Conservation (phyloP, 1,284 basidiomycete genomes). For the Trametes polyzona region DNA sequence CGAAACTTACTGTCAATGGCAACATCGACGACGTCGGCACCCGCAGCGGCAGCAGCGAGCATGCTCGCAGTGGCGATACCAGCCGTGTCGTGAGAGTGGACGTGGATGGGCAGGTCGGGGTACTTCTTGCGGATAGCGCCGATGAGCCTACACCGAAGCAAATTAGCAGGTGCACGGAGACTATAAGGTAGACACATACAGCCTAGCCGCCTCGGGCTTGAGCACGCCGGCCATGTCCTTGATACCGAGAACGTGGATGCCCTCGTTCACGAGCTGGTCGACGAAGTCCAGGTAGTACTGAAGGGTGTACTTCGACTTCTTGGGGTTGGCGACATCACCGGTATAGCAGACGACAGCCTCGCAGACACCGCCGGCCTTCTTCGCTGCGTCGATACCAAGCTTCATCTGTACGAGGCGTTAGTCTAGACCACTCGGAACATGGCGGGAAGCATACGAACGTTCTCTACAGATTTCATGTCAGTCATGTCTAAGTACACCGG, state of each 20-base stretch:
- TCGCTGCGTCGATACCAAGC: constrained; percentile 98
- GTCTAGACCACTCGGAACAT: neutral
- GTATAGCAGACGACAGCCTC: constrained; percentile 99
- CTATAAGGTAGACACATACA: constrained; percentile 54
- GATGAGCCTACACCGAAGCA: constrained; percentile 67
- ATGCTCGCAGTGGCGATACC: constrained; percentile 97
- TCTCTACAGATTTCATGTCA: constrained; percentile 49
- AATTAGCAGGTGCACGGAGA: neutral
- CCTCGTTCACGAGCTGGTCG: constrained; percentile 91
- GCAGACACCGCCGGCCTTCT: constrained; percentile 98
- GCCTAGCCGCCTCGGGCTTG: constrained; percentile 91
- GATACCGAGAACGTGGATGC: constrained; percentile 97
- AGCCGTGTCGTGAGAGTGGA: constrained; percentile 99
- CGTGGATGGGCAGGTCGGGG: constrained; percentile 98
- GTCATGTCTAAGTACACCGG: neutral
- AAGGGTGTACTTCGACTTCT: constrained; percentile 97
- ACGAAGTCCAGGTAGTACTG: constrained; percentile 98
- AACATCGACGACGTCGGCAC: constrained; percentile 97
- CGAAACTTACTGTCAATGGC: constrained; percentile 89
- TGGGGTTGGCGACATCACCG: constrained; percentile 94
- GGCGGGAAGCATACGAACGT: constrained; percentile 44
- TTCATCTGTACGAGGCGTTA: constrained; percentile 64
- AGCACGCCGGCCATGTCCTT: constrained; percentile 99
- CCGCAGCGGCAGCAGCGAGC: constrained; percentile 94
- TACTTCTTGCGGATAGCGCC: constrained; percentile 94